Evolutionary conservation across 164 flowering plant species (phyloP).

Genomic region (Stephania cephalantha): DNA sequence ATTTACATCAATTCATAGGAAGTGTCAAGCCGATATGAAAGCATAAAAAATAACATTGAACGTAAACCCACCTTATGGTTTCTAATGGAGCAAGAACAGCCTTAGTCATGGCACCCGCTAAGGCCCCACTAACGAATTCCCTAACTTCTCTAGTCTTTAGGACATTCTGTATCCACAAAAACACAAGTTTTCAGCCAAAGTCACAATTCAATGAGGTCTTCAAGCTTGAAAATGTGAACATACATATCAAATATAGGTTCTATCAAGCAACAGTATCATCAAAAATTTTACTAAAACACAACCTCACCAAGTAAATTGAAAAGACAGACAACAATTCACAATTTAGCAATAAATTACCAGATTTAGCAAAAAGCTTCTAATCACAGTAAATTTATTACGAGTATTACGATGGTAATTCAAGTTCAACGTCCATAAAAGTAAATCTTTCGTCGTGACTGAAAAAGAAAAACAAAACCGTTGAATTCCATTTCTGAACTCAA

Average conservation of each 20-base stretch:
- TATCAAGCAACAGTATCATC: background rate
- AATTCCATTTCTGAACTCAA: too few species aligned
- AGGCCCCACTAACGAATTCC: slow-evolving; percentile 96
- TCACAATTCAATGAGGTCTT: background rate
- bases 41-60: background rate
- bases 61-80: slow-evolving; percentile 66
- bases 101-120: slow-evolving; percentile 99
- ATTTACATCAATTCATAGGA: background rate
- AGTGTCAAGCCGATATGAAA: background rate
- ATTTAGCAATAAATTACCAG: background rate
- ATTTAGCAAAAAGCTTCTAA: background rate
- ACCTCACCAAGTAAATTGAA: background rate
- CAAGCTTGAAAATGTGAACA: background rate
- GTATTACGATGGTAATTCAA: background rate
- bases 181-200: background rate
- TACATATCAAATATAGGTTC: background rate
- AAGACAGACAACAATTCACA: background rate
- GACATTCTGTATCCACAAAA: slow-evolving; percentile 43
- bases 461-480: background rate
- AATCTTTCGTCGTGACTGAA: background rate
- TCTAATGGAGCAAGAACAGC: slow-evolving; percentile 97
- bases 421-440: background rate
- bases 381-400: background rate
- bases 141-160: slow-evolving; percentile 66
- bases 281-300: background rate